Conservation (phyloP, 73 alveolate species). For the Paramecium biaurelia region DNA sequence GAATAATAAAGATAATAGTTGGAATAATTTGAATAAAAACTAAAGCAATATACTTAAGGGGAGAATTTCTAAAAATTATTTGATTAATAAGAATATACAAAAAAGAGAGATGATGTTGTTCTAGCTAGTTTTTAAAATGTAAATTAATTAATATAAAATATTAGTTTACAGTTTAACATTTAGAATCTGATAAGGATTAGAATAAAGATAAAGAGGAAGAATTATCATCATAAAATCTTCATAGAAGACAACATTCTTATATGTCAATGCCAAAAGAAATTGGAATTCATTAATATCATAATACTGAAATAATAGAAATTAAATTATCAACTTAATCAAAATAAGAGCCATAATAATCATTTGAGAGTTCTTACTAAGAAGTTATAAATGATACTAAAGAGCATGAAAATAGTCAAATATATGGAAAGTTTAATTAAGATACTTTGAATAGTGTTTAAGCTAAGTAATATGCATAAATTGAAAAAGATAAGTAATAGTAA, state of each 20-base stretch:
- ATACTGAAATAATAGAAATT: neutral
- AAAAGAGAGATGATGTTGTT: conserved; percentile 39
- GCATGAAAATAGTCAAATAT: neutral
- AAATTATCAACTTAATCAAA: neutral
- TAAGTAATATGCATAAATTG: neutral
- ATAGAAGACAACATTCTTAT: neutral
- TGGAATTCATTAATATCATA: neutral
- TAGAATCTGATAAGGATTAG: neutral
- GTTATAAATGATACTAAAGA: neutral
- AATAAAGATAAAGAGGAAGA: neutral
- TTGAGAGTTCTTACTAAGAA: neutral
- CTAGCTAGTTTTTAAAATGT: conserved; percentile 53
- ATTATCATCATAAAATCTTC: neutral
- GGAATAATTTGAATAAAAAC: conserved; percentile 28
- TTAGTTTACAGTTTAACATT: neutral
- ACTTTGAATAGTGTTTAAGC: neutral
- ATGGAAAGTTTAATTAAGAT: neutral
- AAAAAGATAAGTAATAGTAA: neutral
- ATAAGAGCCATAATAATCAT: neutral
- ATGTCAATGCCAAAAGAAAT: neutral
- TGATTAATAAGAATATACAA: neutral
- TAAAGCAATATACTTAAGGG: neutral
- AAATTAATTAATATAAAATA: neutral
- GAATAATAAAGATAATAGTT: neutral
- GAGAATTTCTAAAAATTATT: neutral